A percentile compares a stretch with the other conserved stretches of the same genome.
Evolutionary conservation across 805 yeast genomes (phyloP).

Genomic region (Saccharomycopsis schoenii): DNA sequence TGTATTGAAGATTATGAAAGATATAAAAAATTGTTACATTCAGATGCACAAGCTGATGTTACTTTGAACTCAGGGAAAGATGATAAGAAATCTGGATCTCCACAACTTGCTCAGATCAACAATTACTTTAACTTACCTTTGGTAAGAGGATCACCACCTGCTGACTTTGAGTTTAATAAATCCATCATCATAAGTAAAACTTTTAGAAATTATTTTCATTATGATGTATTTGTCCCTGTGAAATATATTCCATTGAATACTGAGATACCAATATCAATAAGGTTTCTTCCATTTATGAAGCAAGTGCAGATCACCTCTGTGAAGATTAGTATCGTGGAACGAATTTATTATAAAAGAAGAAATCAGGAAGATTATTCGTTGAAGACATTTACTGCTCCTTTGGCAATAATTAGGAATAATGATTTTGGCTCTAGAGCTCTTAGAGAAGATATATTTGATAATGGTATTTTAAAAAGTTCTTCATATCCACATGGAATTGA

Average conservation of each 20-base stretch:
- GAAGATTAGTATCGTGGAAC: slow-evolving; percentile 56
- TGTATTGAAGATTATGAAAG: neutral
- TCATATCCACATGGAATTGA: neutral
- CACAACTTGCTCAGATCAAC: slow-evolving; percentile 5
- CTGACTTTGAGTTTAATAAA: slow-evolving; percentile 40
- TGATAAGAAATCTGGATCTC: slow-evolving; percentile 1
- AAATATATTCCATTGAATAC: slow-evolving; percentile 60
- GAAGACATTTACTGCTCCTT: slow-evolving; percentile 45
- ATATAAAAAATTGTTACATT: neutral
- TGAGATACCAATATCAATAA: slow-evolving; percentile 50
- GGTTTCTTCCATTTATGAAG: slow-evolving; percentile 57
- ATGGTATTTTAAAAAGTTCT: neutral
- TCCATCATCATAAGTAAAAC: slow-evolving; percentile 67
- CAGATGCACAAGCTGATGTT: neutral
- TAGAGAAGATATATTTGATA: slow-evolving; percentile 37
- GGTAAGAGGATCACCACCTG: slow-evolving; percentile 33
- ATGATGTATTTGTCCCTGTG: slow-evolving; percentile 61
- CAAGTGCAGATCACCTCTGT: slow-evolving; percentile 52
- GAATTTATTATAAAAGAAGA: slow-evolving; percentile 52
- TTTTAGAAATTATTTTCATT: slow-evolving; percentile 64
- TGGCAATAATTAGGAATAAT: slow-evolving; percentile 58
- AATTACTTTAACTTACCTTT: slow-evolving; percentile 17
- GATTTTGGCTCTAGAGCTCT: slow-evolving; percentile 34
- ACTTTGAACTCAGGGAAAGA: neutral
- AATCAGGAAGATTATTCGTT: slow-evolving; percentile 28